These are phyloP conservation scores for Lasiodiplodia gonubiensis DNA, from an alignment of 2,329 filamentous ascomycete species.

Conservation along the genomic window DNA sequence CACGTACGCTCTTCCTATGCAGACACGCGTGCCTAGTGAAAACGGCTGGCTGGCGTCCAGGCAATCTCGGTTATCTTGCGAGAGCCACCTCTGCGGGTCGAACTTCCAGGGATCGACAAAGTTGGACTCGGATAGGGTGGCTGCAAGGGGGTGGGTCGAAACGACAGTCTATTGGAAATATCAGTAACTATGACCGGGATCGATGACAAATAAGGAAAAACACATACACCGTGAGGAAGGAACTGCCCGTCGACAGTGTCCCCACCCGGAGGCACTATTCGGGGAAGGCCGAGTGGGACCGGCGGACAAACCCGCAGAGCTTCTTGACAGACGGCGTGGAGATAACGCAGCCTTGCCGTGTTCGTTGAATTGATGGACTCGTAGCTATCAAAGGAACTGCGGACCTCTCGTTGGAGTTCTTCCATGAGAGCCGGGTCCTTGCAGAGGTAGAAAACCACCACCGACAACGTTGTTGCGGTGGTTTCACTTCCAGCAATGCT, in stretches of 20 bases:
- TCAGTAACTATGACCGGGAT: not conserved
- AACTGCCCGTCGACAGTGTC: slow-evolving; percentile 28
- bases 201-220: not conserved
- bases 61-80: slow-evolving; percentile 25
- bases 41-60: slow-evolving; percentile 30
- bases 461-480: slow-evolving; percentile 40
- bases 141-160: slow-evolving; percentile 32
- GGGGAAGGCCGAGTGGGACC: slow-evolving; percentile 21
- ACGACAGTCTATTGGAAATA: slow-evolving; percentile 28
- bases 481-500: slow-evolving; percentile 47
- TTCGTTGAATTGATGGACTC: slow-evolving; percentile 29
- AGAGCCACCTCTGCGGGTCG: slow-evolving; percentile 38
- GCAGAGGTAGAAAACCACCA: slow-evolving; percentile 42
- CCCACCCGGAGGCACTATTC: slow-evolving; percentile 30
- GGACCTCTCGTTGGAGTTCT: slow-evolving; percentile 42
- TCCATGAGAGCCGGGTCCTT: slow-evolving; percentile 38
- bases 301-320: slow-evolving; percentile 31
- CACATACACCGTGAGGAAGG: slow-evolving; percentile 30
- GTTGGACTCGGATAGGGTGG: slow-evolving; percentile 32
- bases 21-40: not conserved
- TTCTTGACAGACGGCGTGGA: slow-evolving; percentile 32
- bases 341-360: not conserved
- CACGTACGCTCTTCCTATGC: not conserved
- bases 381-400: slow-evolving; percentile 30
- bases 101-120: slow-evolving; percentile 36